Evolutionary conservation across 495 filamentous ascomycete genomes (phyloP), one percentile per base, ranked within the genome.

Genomic region (Aspergillus steynii): DNA sequence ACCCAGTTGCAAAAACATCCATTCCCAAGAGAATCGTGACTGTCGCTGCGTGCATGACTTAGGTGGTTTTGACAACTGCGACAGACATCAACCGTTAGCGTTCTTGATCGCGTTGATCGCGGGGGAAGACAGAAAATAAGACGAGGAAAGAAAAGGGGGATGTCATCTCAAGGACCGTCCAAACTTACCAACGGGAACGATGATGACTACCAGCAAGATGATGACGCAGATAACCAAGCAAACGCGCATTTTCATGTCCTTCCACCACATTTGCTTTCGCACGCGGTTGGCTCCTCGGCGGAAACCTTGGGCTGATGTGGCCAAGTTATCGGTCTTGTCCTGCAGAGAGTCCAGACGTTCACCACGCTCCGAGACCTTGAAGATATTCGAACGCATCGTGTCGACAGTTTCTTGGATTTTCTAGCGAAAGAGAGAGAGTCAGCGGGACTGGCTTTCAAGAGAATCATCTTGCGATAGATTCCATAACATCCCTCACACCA

Each of bases 201-300:
- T 93, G 70, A 99, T 97, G 71, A 99, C 85, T 58, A 96, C 78
- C 59, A 98, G 82, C 63, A 98, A 78, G 56, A 97, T 80, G 68
- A 97, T 88, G 75, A 98, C 88, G 61, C 91, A 94, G 58, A 88
- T 82, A 61, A 92, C 89, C 68, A 99, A 80, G 75, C 93, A 98
- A 79, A 97, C 95, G 69, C 94, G 87, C 95, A 98, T 99, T 85
- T 96, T 97, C 92, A 98, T 97, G 75, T 99, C 94, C 85, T 93
- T 90, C 90, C 87, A 90, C 87, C 86, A 92, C 88, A 97, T 96
- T 72, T 92, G 82, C 85, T 97, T 98, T 67, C 94, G 86, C 59
- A 98, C 94, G 64, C 91, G 84, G 79, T 97, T 98, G 68, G 95
- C 95, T 60, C 95, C 93, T 58, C 92, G 87, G 66, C 93, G 91